phyloP scores from a whole-genome alignment of 2,329 filamentous ascomycete genomes.

The Xylariales sp. region DNA sequence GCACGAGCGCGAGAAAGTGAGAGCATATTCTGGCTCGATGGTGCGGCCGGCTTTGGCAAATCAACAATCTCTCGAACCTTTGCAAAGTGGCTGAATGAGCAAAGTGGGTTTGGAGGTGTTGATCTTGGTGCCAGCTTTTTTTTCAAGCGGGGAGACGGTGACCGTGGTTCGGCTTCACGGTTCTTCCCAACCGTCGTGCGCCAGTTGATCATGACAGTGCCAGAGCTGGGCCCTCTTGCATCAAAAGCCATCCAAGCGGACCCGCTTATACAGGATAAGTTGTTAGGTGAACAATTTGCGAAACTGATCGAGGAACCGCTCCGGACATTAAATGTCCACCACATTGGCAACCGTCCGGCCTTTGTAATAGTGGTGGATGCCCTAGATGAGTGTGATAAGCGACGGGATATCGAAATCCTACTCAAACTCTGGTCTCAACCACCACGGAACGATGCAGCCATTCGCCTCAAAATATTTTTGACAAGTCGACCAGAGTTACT shows the following conservation, averaged over 20 bases:
- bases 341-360: too few relatives aligned
- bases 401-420: slow-evolving; percentile 24
- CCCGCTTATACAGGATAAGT: slow-evolving; percentile 21
- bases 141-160: slow-evolving; percentile 36
- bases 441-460: too few relatives aligned
- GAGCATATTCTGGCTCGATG: slow-evolving; percentile 3
- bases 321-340: too few relatives aligned
- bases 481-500: slow-evolving; percentile 38
- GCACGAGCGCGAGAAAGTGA: not conserved
- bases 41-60: slow-evolving; percentile 2
- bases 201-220: slow-evolving; percentile 24
- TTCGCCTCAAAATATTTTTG: slow-evolving; percentile 28
- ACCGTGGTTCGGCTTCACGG: slow-evolving; percentile 27
- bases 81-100: not conserved
- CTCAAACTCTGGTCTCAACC: slow-evolving; percentile 21
- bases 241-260: slow-evolving; percentile 25
- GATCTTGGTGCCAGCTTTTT: slow-evolving; percentile 28
- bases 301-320: slow-evolving; percentile 33
- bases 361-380: slow-evolving; percentile 27
- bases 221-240: slow-evolving; percentile 20
- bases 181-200: slow-evolving; percentile 36
- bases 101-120: too few relatives aligned
- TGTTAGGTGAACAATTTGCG: slow-evolving; percentile 31
- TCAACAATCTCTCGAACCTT: slow-evolving; percentile 1
- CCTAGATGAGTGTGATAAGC: slow-evolving; percentile 28